Percentiles rank a stretch among this genome's conserved stretches.
Evolutionary conservation across 2,329 filamentous ascomycete species (phyloP).

Genomic region (Pyrenophora graminea): DNA sequence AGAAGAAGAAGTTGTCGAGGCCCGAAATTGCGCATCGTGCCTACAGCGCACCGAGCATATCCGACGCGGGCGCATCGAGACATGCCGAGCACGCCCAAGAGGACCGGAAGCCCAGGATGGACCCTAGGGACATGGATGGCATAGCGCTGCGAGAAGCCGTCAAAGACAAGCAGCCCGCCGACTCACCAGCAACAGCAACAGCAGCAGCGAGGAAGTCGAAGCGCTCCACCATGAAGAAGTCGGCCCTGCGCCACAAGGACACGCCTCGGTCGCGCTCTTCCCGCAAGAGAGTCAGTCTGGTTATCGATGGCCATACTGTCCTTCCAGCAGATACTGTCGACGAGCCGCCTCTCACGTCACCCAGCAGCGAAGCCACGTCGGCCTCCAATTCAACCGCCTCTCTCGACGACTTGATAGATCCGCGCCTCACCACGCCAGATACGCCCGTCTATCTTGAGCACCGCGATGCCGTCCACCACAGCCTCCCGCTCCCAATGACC

Average conservation of each 20-base stretch:
- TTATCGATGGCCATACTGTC: conserved; percentile 46
- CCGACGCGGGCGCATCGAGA: conserved; percentile 20
- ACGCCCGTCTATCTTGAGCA: conserved; percentile 21
- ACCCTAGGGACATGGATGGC: conserved; percentile 21
- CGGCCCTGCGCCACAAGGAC: conserved; percentile 36
- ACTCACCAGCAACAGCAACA: conserved; percentile 1
- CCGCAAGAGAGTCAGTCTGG: conserved; percentile 44
- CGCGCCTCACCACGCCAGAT: conserved; percentile 28
- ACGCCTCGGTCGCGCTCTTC: conserved; percentile 19
- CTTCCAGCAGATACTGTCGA: conserved; percentile 42
- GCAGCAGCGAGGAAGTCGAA: conserved; percentile 29
- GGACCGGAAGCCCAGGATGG: conserved; percentile 21
- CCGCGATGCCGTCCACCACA: conserved; percentile 39
- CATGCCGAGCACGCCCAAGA: conserved; percentile 31
- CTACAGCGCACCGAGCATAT: conserved; percentile 11
- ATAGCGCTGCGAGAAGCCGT: conserved; percentile 11
- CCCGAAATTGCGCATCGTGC: conserved; percentile 12
- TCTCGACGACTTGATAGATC: conserved; percentile 42
- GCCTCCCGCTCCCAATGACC: conserved; percentile 30
- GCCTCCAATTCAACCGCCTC: conserved; percentile 37
- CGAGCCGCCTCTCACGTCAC: conserved; percentile 33
- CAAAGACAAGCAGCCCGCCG: conserved; percentile 19
- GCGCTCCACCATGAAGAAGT: conserved; percentile 38
- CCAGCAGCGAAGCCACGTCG: conserved; percentile 38
- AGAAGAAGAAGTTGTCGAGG: conserved; percentile 26